Conservation (phyloP, 2,329 filamentous ascomycete species). For the Phaeosphaeria sp. region DNA sequence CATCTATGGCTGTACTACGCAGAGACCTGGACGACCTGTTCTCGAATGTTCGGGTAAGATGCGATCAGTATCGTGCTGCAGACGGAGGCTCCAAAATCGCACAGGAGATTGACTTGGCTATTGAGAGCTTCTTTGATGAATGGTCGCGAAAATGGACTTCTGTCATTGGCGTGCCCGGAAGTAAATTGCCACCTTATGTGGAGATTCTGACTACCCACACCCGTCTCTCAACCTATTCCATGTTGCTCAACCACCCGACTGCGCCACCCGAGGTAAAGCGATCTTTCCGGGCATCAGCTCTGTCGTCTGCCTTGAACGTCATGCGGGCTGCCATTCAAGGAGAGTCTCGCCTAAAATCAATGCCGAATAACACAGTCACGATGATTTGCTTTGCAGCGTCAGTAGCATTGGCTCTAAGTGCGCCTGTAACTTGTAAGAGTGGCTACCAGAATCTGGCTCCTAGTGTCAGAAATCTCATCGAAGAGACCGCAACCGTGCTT, state of each 20-base stretch:
- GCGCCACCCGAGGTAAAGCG: slow-evolving; percentile 73
- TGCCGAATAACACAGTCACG: slow-evolving; percentile 80
- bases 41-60: slow-evolving; percentile 64
- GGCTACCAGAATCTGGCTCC: slow-evolving; percentile 39
- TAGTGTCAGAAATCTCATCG: slow-evolving; percentile 53
- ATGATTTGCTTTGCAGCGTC: slow-evolving; percentile 75
- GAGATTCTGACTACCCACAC: slow-evolving; percentile 77
- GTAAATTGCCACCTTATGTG: slow-evolving; percentile 72
- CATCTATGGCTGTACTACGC: slow-evolving; percentile 73
- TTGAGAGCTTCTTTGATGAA: slow-evolving; percentile 70
- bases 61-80: slow-evolving; percentile 62
- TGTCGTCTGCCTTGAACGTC: slow-evolving; percentile 77
- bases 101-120: slow-evolving; percentile 54
- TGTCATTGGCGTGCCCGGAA: slow-evolving; percentile 41
- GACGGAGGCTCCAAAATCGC: slow-evolving; percentile 61
- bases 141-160: slow-evolving; percentile 68
- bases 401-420: slow-evolving; percentile 59
- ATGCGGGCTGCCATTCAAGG: slow-evolving; percentile 77
- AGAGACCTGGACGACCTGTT: slow-evolving; percentile 70
- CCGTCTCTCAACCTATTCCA: slow-evolving; percentile 75
- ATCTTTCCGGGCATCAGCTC: slow-evolving; percentile 74
- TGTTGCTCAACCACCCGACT: slow-evolving; percentile 76
- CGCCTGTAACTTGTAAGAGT: slow-evolving; percentile 29
- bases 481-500: slow-evolving; percentile 72
- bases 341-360: slow-evolving; percentile 72